These are phyloP conservation scores for Cercospora sojina DNA, from an alignment of 2,329 filamentous ascomycete species.

Conservation along the genomic window DNA sequence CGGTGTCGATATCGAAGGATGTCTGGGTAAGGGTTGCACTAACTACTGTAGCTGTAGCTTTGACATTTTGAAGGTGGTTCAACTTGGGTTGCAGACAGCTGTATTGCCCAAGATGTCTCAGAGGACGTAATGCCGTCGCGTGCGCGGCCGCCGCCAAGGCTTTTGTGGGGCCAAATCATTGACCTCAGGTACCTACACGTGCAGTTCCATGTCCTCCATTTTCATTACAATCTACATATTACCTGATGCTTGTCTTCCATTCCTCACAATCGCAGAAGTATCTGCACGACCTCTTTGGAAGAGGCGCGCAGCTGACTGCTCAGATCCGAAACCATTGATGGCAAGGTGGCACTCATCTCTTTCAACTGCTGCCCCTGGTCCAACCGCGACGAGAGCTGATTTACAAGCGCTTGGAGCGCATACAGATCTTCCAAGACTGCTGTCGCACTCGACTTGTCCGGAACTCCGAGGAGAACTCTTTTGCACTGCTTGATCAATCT, in stretches of 20 bases:
- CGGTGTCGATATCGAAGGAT: neutral
- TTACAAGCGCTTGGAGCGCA: neutral
- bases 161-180: neutral
- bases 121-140: conserved; percentile 26
- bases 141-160: conserved; percentile 10
- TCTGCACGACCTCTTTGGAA: neutral
- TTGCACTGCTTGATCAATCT: neutral
- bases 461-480: neutral
- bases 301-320: neutral
- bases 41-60: no score
- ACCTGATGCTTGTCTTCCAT: neutral
- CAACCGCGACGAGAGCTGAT: neutral
- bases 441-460: neutral
- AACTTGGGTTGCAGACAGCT: conserved; percentile 29
- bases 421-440: neutral
- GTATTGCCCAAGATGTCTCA: conserved; percentile 33
- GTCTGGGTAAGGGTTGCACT: neutral
- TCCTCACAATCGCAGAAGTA: neutral
- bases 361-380: neutral
- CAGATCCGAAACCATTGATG: neutral
- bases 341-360: neutral
- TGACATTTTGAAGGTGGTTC: conserved; percentile 50
- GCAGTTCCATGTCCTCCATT: neutral
- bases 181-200: neutral
- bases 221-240: neutral